A percentile compares a stretch with the other conserved stretches of the same genome.
These are phyloP conservation scores for Podosphaera xanthii DNA, from an alignment of 2,329 filamentous ascomycete species.

Conservation along the genomic window DNA sequence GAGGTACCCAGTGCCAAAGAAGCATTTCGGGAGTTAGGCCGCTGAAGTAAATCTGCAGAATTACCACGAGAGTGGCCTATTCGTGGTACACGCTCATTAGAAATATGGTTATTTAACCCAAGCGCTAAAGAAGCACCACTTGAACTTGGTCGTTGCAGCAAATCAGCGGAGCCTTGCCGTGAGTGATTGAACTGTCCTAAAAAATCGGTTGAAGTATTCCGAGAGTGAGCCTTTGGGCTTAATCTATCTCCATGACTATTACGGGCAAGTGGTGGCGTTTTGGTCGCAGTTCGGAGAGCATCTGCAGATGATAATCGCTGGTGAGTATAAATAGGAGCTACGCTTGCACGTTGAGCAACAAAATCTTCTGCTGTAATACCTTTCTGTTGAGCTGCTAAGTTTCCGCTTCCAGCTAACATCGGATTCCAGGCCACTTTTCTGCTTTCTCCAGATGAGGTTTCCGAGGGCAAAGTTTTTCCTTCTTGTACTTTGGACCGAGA, in stretches of 20 bases:
- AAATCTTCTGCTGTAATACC: conserved; percentile 56
- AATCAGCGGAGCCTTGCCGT: conserved; percentile 24
- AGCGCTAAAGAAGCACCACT: conserved; percentile 27
- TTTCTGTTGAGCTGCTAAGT: conserved; percentile 14
- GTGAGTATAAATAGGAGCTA: conserved; percentile 34
- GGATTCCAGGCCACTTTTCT: conserved; percentile 65
- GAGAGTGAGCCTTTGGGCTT: conserved; percentile 18
- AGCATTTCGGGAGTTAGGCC: conserved; percentile 36
- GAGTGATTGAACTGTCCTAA: conserved; percentile 22
- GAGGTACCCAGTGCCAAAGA: conserved; percentile 16
- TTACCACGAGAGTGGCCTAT: conserved; percentile 22
- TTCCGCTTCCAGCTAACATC: conserved; percentile 28
- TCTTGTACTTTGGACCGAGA: conserved; percentile 19
- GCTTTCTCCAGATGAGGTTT: conserved; percentile 24
- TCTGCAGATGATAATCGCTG: conserved; percentile 32
- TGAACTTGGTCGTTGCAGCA: conserved; percentile 30
- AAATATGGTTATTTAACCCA: conserved; percentile 20
- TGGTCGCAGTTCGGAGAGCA: conserved; percentile 20
- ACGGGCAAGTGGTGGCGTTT: conserved; percentile 21
- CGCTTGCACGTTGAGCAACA: conserved; percentile 52
- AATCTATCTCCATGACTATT: conserved; percentile 18
- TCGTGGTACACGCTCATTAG: conserved; percentile 25
- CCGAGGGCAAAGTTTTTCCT: conserved; percentile 17
- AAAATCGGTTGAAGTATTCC: conserved; percentile 23
- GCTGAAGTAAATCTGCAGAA: conserved; percentile 24